These are phyloP conservation scores for Trichoderma koningii DNA, from an alignment of 2,329 filamentous ascomycete species.

Conservation along the genomic window DNA sequence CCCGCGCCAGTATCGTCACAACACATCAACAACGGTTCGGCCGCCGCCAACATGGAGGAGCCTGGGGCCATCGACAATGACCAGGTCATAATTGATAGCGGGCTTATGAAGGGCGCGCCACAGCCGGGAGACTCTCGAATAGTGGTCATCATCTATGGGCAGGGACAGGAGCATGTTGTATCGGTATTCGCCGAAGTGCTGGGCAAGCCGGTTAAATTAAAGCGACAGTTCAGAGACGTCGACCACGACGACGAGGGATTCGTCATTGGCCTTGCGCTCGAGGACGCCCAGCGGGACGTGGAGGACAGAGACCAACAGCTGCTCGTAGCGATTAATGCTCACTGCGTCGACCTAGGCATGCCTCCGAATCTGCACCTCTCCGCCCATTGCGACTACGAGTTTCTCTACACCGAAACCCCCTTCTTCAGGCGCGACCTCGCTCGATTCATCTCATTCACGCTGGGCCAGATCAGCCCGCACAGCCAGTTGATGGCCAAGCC, in stretches of 20 bases:
- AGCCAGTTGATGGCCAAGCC: conserved; percentile 75
- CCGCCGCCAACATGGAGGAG: conserved; percentile 36
- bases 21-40: conserved; percentile 34
- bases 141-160: conserved; percentile 68
- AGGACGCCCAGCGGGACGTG: conserved; percentile 59
- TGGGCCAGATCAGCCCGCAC: conserved; percentile 79
- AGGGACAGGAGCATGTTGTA: conserved; percentile 72
- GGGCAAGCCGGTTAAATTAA: conserved; percentile 69
- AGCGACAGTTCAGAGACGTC: conserved; percentile 57
- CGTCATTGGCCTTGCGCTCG: conserved; percentile 67
- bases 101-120: conserved; percentile 49
- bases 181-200: conserved; percentile 76
- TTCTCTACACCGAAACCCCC: conserved; percentile 73
- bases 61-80: conserved; percentile 42
- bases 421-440: conserved; percentile 76
- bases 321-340: conserved; percentile 72
- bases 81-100: conserved; percentile 41
- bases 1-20: conserved; percentile 35
- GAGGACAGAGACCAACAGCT: conserved; percentile 58
- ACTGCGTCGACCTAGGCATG: conserved; percentile 72
- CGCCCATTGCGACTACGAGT: conserved; percentile 77
- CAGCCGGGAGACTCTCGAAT: conserved; percentile 59
- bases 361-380: conserved; percentile 68
- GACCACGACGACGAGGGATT: conserved; percentile 58
- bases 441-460: conserved; percentile 75